Evolutionary conservation across 139 green algal genomes (phyloP).

Genomic region (Chlorella sp.): DNA sequence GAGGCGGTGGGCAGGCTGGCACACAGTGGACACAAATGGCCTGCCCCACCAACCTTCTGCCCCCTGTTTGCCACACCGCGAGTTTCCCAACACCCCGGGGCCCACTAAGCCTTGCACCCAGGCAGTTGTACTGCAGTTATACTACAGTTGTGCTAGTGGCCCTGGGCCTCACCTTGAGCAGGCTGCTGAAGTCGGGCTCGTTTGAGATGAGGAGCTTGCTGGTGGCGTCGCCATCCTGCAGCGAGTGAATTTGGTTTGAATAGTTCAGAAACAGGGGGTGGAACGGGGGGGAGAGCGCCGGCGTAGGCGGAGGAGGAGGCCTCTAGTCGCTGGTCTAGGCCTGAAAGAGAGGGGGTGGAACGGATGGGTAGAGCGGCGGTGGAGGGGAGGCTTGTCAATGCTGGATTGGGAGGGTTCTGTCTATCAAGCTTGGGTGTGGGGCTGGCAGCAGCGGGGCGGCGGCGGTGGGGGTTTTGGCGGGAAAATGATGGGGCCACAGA

Average conservation of each 20-base stretch:
- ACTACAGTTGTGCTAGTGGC: background rate
- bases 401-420: no score
- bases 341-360: background rate
- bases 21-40: background rate
- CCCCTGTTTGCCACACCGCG: no score
- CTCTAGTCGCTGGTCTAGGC: no score
- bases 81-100: background rate
- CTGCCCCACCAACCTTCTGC: no score
- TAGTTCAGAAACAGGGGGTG: background rate
- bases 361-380: no score
- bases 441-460: background rate
- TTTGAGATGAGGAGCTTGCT: slow-evolving; percentile 18
- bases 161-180: slow-evolving; percentile 28
- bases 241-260: no score
- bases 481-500: no score
- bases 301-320: no score
- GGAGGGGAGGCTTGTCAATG: no score
- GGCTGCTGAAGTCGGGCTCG: slow-evolving; percentile 50
- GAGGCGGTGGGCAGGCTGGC: background rate
- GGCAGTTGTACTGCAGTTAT: background rate
- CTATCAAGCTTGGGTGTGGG: no score
- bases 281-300: no score
- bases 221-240: background rate
- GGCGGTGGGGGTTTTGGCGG: background rate
- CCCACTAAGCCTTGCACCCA: background rate